Evolutionary conservation across 345 rosid genomes (phyloP).

Genomic region (Clarkia xantiana): DNA sequence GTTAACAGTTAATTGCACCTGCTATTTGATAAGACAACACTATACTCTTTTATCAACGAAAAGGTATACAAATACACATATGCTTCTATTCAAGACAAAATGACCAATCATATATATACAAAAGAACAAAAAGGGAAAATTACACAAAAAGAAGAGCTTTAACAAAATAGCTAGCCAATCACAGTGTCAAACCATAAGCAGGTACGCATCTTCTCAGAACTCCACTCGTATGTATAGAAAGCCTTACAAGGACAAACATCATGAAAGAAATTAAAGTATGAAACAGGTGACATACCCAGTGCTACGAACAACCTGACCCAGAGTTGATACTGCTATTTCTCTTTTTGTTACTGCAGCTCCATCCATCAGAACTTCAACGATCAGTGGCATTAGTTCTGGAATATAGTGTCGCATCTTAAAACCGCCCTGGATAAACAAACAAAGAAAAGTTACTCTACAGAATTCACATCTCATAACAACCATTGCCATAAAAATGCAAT

Average conservation of each 20-base stretch:
- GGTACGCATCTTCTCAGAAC: no score
- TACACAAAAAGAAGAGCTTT: background rate
- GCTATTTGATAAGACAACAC: no score
- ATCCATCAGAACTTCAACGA: conserved; percentile 94
- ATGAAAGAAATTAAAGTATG: conserved; percentile 2
- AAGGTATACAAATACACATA: no score
- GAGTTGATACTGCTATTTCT: conserved; percentile 95
- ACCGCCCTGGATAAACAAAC: conserved; percentile 62
- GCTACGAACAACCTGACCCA: conserved; percentile 97
- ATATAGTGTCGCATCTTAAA: conserved; percentile 88
- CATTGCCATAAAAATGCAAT: no score
- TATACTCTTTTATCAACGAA: no score
- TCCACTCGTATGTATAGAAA: background rate
- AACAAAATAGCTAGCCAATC: background rate
- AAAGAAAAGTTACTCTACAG: conserved; percentile 1
- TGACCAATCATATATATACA: no score
- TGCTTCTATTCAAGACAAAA: no score
- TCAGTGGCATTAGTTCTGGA: conserved; percentile 88
- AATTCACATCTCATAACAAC: no score
- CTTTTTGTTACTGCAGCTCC: conserved; percentile 93
- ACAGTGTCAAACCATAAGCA: no score
- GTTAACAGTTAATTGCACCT: no score
- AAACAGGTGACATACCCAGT: conserved; percentile 54
- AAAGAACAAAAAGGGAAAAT: background rate
- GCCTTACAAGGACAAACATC: no score